These are phyloP conservation scores for Rhododendron ferrugineum DNA, from an alignment of 148 eudicot genomes.

Conservation along the genomic window DNA sequence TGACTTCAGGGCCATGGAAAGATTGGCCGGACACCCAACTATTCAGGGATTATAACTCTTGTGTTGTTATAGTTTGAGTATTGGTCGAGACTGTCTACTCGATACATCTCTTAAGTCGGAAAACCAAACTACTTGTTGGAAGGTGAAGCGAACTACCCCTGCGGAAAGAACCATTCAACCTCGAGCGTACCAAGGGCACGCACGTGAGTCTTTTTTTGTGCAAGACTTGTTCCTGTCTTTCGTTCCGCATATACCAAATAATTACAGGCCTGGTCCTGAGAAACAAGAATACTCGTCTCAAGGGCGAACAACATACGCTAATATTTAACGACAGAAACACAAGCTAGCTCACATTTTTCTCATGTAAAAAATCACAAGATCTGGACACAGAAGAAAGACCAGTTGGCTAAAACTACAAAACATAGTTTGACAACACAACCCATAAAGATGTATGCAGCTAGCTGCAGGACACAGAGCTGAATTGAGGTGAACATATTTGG, in stretches of 20 bases:
- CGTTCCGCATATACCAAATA: not conserved
- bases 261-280: not conserved
- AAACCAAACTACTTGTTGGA: not conserved
- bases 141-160: not conserved
- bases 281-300: not conserved
- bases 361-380: not conserved
- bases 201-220: not conserved
- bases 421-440: not conserved
- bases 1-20: too few species aligned
- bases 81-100: not conserved
- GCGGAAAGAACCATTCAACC: not conserved
- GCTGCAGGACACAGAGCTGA: not conserved
- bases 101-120: not conserved
- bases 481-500: slow-evolving; percentile 24
- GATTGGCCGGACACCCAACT: not conserved
- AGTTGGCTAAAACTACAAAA: not conserved
- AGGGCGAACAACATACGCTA: not conserved
- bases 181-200: not conserved
- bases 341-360: too few species aligned
- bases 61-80: too few species aligned
- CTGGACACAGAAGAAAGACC: not conserved
- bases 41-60: not conserved
- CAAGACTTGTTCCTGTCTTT: not conserved
- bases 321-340: too few species aligned
- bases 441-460: not conserved